Evolutionary conservation across 2,329 filamentous ascomycete genomes (phyloP).

Genomic region (Bipolaris cookei): DNA sequence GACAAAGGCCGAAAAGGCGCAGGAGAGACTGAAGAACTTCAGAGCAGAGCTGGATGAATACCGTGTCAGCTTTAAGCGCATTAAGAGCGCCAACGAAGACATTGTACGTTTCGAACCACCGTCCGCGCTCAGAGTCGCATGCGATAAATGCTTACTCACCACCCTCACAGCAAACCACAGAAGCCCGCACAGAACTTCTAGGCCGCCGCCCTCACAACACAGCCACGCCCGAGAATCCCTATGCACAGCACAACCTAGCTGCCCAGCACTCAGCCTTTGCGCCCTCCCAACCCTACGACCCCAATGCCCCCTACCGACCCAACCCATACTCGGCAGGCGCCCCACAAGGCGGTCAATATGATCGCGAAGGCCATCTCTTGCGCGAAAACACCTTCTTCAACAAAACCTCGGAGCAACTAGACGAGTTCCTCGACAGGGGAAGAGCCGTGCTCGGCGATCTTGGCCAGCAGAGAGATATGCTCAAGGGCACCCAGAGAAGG

Average conservation of each 20-base stretch:
- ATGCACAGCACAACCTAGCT: constrained; percentile 58
- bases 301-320: constrained; percentile 45
- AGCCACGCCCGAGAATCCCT: constrained; percentile 91
- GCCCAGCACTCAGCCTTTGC: constrained; percentile 41
- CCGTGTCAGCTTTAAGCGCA: constrained; percentile 74
- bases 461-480: constrained; percentile 86
- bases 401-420: constrained; percentile 81
- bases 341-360: constrained; percentile 60
- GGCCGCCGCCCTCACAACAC: constrained; percentile 80
- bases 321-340: constrained; percentile 52
- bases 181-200: constrained; percentile 81
- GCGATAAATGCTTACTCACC: constrained; percentile 12
- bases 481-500: constrained; percentile 91
- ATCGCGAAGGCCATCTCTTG: constrained; percentile 80
- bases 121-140: neutral
- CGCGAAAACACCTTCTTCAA: constrained; percentile 88
- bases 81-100: constrained; percentile 81
- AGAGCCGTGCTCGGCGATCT: constrained; percentile 89
- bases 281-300: constrained; percentile 36
- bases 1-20: constrained; percentile 89
- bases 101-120: constrained; percentile 53
- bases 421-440: constrained; percentile 91
- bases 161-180: constrained; percentile 58
- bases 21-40: constrained; percentile 85
- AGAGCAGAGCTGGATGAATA: constrained; percentile 81